Percentiles rank a stretch among this genome's conserved stretches.
Conservation (phyloP, 2,329 filamentous ascomycete genomes). For the Acephala macrosclerotiorum region DNA sequence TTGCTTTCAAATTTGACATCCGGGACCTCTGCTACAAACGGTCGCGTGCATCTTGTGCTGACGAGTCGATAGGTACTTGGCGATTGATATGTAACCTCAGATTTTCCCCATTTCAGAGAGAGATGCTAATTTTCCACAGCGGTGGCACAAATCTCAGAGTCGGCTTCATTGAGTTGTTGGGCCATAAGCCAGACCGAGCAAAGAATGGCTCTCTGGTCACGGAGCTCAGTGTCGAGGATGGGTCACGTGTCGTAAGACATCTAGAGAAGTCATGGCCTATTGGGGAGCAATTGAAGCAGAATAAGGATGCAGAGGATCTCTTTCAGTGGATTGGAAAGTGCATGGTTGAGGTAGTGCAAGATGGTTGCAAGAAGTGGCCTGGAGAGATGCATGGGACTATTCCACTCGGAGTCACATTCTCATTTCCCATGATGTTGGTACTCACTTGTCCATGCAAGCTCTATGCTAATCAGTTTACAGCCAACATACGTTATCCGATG, state of each 20-base stretch:
- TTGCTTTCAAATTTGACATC: constrained; percentile 1
- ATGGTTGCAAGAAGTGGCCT: constrained; percentile 56
- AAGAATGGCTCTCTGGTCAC: neutral
- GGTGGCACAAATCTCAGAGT: constrained; percentile 75
- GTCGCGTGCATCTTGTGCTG: constrained; percentile 21
- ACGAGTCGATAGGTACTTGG: constrained; percentile 58
- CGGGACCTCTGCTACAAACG: constrained; percentile 1
- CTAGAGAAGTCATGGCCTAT: constrained; percentile 80
- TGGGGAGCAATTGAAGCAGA: constrained; percentile 73
- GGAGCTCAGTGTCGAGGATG: constrained; percentile 5
- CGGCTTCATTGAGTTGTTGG: constrained; percentile 69
- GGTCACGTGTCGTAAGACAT: constrained; percentile 48
- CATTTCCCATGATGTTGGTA: constrained; percentile 67
- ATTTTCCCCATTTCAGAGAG: neutral
- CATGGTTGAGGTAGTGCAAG: constrained; percentile 75
- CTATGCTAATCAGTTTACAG: neutral
- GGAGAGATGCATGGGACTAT: constrained; percentile 52
- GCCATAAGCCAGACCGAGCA: constrained; percentile 26
- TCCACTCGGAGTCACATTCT: constrained; percentile 74
- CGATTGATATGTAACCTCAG: constrained; percentile 66
- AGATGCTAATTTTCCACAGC: constrained; percentile 51
- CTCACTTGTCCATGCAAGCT: neutral
- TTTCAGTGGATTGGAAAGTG: constrained; percentile 85
- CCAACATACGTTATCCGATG: constrained; percentile 65
- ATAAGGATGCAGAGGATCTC: constrained; percentile 76